Evolutionary conservation across 352 stramenopile species (phyloP).

Genomic region (Phytopythium sindhum): DNA sequence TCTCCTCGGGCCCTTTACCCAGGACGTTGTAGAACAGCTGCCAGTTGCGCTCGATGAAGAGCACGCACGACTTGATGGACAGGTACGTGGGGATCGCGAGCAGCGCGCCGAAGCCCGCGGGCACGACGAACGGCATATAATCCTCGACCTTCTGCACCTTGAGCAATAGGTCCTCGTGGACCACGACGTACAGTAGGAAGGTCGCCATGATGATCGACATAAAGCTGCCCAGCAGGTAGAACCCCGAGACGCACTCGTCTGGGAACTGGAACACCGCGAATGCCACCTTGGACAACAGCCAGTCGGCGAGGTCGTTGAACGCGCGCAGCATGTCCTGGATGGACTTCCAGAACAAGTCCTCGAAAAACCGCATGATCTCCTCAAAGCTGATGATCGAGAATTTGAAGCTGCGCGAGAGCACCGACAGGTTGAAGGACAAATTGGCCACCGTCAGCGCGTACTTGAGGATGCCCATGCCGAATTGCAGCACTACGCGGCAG

Average conservation of each 20-base stretch:
- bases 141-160: constrained; percentile 55
- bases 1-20: constrained; percentile 10
- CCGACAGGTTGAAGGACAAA: constrained; percentile 62
- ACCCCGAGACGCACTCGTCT: constrained; percentile 32
- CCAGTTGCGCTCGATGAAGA: constrained; percentile 46
- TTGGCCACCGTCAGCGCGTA: constrained; percentile 46
- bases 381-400: constrained; percentile 13
- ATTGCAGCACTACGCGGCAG: constrained; percentile 21
- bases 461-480: constrained; percentile 25
- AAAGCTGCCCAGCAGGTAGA: constrained; percentile 26
- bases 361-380: constrained; percentile 18
- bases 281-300: constrained; percentile 22
- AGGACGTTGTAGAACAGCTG: constrained; percentile 21
- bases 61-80: constrained; percentile 50
- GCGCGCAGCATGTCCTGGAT: constrained; percentile 19
- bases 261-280: constrained; percentile 27
- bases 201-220: constrained; percentile 23
- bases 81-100: constrained; percentile 51
- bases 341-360: constrained; percentile 12
- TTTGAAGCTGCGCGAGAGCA: constrained; percentile 34
- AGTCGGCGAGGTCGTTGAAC: constrained; percentile 25
- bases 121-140: constrained; percentile 22
- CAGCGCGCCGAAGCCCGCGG: constrained; percentile 33
- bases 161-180: constrained; percentile 49
- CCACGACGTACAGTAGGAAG: constrained; percentile 50